phyloP scores from a whole-genome alignment of 805 yeast species.

The Spathaspora girioi region DNA sequence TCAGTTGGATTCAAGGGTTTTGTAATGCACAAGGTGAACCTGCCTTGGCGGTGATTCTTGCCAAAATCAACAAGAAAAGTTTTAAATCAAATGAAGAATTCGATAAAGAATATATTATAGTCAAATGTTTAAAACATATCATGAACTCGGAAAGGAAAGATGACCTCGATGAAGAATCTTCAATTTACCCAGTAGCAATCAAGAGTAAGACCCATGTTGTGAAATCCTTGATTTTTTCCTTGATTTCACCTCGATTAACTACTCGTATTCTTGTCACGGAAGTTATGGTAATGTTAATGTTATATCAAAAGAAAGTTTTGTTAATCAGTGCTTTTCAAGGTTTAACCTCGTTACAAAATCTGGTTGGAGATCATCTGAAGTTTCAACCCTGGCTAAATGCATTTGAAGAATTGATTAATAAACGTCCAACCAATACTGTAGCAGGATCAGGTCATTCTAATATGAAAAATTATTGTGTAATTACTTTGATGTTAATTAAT shows the following conservation, averaged over 20 bases:
- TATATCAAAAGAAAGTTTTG: constrained; percentile 17
- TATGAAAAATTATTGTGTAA: constrained; percentile 30
- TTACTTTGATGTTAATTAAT: constrained; percentile 34
- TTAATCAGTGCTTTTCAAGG: constrained; percentile 27
- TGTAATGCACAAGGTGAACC: constrained; percentile 42
- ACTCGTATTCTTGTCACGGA: constrained; percentile 41
- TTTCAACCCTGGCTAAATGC: constrained; percentile 42
- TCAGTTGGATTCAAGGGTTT: constrained; percentile 29
- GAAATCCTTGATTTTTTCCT: constrained; percentile 33
- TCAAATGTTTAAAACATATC: constrained; percentile 34
- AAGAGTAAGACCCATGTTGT: constrained; percentile 29
- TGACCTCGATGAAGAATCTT: constrained; percentile 8
- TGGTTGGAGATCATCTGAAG: constrained; percentile 28
- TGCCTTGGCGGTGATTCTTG: constrained; percentile 36
- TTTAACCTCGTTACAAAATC: constrained; percentile 24
- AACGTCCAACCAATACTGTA: constrained; percentile 14
- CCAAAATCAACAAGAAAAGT: constrained; percentile 37
- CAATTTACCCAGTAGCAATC: neutral
- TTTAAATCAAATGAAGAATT: constrained; percentile 44
- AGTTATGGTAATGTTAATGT: constrained; percentile 34
- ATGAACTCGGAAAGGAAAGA: constrained; percentile 22
- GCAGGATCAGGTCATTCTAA: constrained; percentile 10
- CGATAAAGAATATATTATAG: constrained; percentile 35
- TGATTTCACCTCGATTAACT: constrained; percentile 36
- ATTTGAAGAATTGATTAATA: constrained; percentile 33